A percentile compares a stretch with the other conserved stretches of the same genome.
Conservation (phyloP, 257 asterid species). For the Verbascum thapsus region DNA sequence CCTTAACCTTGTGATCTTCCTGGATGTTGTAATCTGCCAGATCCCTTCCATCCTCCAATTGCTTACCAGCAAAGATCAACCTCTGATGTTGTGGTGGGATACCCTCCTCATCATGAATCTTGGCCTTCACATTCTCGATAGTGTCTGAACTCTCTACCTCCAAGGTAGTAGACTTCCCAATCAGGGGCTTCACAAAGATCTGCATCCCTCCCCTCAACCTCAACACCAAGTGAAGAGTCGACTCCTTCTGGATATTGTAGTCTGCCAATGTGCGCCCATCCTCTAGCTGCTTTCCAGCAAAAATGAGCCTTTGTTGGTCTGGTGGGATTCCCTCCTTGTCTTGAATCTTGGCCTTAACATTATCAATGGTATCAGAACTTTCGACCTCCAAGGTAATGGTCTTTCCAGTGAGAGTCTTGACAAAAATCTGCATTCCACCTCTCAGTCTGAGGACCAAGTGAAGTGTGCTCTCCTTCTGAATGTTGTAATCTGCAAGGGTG, state of each 20-base stretch:
- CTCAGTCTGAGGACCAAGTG: constrained; percentile 35
- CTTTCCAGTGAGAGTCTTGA: constrained; percentile 52
- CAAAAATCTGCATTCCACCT: constrained; percentile 44
- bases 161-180: constrained; percentile 52
- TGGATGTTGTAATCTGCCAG: constrained; percentile 56
- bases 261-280: constrained; percentile 60
- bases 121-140: constrained; percentile 55
- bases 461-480: constrained; percentile 37
- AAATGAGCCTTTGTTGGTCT: constrained; percentile 64
- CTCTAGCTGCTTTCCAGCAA: constrained; percentile 58
- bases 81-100: constrained; percentile 68
- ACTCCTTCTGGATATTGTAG: constrained; percentile 63
- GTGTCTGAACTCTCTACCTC: constrained; percentile 64
- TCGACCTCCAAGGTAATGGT: constrained; percentile 61
- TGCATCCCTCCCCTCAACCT: constrained; percentile 64
- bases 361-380: constrained; percentile 55
- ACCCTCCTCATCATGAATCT: constrained; percentile 63
- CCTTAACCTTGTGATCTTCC: too few relatives aligned
- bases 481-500: constrained; percentile 38
- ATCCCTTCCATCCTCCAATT: constrained; percentile 58
- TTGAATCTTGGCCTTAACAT: constrained; percentile 55
- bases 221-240: constrained; percentile 55
- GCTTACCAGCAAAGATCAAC: constrained; percentile 59
- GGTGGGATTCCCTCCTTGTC: constrained; percentile 68
- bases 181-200: constrained; percentile 55